Percentiles rank a stretch among this genome's conserved stretches.
These are phyloP conservation scores for Yamadazyma taylorii DNA, from an alignment of 1,139 yeast species.

Conservation along the genomic window DNA sequence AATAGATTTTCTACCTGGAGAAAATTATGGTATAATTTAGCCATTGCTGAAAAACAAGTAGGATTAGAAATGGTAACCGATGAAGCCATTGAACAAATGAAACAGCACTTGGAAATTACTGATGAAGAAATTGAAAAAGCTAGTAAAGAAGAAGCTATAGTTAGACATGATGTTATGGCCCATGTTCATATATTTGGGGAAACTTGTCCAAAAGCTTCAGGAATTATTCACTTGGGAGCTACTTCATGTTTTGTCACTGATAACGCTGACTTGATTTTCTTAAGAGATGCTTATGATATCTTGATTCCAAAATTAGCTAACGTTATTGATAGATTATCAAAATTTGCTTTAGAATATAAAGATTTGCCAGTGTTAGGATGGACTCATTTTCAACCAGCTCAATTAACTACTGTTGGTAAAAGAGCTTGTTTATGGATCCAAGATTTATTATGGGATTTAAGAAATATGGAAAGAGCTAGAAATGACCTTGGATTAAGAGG, in stretches of 20 bases:
- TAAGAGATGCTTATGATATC: conserved; percentile 92
- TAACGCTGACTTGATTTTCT: conserved; percentile 94
- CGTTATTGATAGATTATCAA: conserved; percentile 84
- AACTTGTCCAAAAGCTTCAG: conserved; percentile 94
- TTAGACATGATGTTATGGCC: conserved; percentile 99
- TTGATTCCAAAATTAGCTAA: conserved; percentile 93
- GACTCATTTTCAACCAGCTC: conserved; percentile 99
- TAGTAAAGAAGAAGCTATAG: conserved; percentile 91
- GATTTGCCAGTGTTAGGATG: conserved; percentile 97
- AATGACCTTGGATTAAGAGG: conserved; percentile 96
- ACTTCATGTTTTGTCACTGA: conserved; percentile 98
- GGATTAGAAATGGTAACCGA: conserved; percentile 84
- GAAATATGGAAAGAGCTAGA: conserved; percentile 95
- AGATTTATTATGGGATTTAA: conserved; percentile 95
- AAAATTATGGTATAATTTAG: conserved; percentile 92
- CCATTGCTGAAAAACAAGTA: conserved; percentile 90
- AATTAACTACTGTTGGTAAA: conserved; percentile 96
- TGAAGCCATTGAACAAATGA: conserved; percentile 88
- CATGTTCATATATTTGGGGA: conserved; percentile 95
- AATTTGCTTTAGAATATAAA: conserved; percentile 88
- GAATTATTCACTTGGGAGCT: conserved; percentile 97
- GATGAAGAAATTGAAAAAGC: conserved; percentile 93
- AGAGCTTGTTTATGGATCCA: conserved; percentile 98
- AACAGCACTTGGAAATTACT: conserved; percentile 71
- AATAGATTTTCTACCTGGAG: conserved; percentile 98